phyloP scores from a whole-genome alignment of 2,329 filamentous ascomycete genomes.

The Botrytis deweyae region DNA sequence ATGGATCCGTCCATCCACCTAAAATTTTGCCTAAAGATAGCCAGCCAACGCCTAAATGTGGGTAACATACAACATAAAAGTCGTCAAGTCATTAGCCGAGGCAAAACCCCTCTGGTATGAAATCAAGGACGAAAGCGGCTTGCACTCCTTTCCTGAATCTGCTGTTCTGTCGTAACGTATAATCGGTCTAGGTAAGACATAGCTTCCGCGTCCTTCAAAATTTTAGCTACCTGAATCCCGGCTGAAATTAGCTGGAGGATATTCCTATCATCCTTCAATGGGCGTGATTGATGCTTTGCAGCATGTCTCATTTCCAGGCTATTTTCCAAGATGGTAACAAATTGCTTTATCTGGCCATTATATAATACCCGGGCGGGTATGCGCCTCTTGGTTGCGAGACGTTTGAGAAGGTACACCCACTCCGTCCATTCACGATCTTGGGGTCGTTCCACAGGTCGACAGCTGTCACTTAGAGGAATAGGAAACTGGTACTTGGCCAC shows the following conservation, averaged over 20 bases:
- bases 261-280: constrained; percentile 84
- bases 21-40: neutral
- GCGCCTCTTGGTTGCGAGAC: constrained; percentile 79
- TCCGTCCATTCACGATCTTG: constrained; percentile 87
- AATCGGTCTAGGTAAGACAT: constrained; percentile 60
- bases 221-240: constrained; percentile 83
- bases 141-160: constrained; percentile 66
- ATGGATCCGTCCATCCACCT: neutral
- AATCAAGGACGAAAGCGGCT: constrained; percentile 35
- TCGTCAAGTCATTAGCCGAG: constrained; percentile 27
- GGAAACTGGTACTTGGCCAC: constrained; percentile 90
- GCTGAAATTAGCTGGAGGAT: constrained; percentile 85
- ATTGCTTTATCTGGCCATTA: constrained; percentile 88
- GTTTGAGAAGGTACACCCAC: constrained; percentile 85
- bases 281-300: constrained; percentile 78
- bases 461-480: constrained; percentile 74
- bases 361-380: constrained; percentile 83
- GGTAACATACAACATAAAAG: constrained; percentile 28
- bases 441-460: constrained; percentile 71
- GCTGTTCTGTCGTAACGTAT: constrained; percentile 77
- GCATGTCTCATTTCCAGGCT: constrained; percentile 85
- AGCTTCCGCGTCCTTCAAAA: constrained; percentile 64
- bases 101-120: constrained; percentile 18
- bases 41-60: constrained; percentile 7
- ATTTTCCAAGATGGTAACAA: constrained; percentile 85